Percentiles rank a stretch among this genome's conserved stretches.
These are phyloP conservation scores for Helicocarpus griseus DNA, from an alignment of 2,329 filamentous ascomycete species.

Conservation along the genomic window DNA sequence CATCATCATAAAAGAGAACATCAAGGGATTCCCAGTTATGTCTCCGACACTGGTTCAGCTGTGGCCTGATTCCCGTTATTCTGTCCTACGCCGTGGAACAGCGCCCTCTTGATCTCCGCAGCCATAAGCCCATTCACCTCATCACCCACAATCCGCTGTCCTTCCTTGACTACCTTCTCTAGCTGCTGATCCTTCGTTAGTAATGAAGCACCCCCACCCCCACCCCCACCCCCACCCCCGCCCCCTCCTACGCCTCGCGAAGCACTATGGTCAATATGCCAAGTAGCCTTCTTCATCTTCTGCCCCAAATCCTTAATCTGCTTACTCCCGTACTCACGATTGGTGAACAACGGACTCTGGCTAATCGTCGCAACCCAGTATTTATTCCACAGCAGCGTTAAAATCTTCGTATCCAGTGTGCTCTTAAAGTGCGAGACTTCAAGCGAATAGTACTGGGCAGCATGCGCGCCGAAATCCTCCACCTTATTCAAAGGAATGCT, in stretches of 20 bases:
- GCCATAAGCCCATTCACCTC: constrained; percentile 40
- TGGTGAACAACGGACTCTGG: constrained; percentile 80
- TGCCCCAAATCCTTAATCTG: constrained; percentile 81
- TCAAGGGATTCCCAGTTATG: constrained; percentile 14
- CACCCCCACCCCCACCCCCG: constrained; percentile 12
- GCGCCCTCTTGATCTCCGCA: constrained; percentile 42
- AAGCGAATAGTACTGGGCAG: constrained; percentile 79
- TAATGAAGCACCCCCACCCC: constrained; percentile 19
- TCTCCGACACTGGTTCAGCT: background rate
- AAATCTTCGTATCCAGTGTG: constrained; percentile 72
- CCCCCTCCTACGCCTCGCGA: constrained; percentile 8
- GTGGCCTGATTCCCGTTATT: background rate
- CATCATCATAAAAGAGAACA: background rate
- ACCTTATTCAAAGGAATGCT: constrained; percentile 87
- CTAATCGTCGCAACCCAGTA: constrained; percentile 83
- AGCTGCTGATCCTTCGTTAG: constrained; percentile 36
- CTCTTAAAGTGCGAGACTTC: constrained; percentile 94
- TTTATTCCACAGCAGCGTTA: constrained; percentile 94
- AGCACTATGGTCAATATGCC: constrained; percentile 25
- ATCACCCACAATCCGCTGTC: constrained; percentile 48
- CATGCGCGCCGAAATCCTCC: constrained; percentile 90
- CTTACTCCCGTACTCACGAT: constrained; percentile 85
- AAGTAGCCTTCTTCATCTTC: constrained; percentile 63
- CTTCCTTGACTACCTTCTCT: constrained; percentile 46
- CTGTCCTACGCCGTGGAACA: constrained; percentile 30